These are phyloP conservation scores for Magnolia sinica DNA, from an alignment of 164 flowering plant species.

Conservation along the genomic window DNA sequence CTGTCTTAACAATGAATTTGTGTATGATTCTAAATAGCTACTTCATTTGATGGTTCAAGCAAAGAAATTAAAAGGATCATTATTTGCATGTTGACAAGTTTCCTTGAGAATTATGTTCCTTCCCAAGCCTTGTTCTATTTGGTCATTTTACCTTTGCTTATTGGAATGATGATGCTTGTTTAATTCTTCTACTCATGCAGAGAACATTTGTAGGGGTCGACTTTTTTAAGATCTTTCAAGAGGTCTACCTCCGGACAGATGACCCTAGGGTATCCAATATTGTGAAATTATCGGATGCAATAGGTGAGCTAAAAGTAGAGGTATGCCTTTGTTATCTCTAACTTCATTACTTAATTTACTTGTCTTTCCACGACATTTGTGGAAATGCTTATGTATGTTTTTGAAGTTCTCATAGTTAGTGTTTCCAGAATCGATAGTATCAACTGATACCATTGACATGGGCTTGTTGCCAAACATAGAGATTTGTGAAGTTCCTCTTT, in stretches of 20 bases:
- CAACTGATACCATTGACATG: background rate
- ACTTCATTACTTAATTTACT: background rate
- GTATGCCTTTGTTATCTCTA: conserved; percentile 34
- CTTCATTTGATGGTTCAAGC: conserved; percentile 4
- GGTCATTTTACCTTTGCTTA: background rate
- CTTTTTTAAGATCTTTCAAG: conserved; percentile 83
- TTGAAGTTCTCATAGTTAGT: background rate
- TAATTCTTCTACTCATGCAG: conserved; percentile 31
- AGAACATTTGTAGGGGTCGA: conserved; percentile 98
- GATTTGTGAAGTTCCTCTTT: too few relatives aligned
- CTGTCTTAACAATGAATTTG: background rate
- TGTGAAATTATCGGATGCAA: conserved; percentile 76
- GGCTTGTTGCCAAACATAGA: too few relatives aligned
- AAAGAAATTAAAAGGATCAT: background rate
- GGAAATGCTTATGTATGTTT: background rate
- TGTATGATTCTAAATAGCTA: background rate
- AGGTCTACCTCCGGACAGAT: conserved; percentile 66
- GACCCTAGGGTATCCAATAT: conserved; percentile 91
- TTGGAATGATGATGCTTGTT: background rate
- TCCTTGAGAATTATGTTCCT: background rate
- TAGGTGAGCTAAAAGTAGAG: conserved; percentile 98
- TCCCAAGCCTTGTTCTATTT: background rate
- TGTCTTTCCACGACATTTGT: background rate
- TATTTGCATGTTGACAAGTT: conserved; percentile 1
- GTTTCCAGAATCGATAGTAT: background rate